A percentile compares a stretch with the other conserved stretches of the same genome.
Evolutionary conservation across 352 stramenopile species (phyloP).

Genomic region (Achlya hypogyna): DNA sequence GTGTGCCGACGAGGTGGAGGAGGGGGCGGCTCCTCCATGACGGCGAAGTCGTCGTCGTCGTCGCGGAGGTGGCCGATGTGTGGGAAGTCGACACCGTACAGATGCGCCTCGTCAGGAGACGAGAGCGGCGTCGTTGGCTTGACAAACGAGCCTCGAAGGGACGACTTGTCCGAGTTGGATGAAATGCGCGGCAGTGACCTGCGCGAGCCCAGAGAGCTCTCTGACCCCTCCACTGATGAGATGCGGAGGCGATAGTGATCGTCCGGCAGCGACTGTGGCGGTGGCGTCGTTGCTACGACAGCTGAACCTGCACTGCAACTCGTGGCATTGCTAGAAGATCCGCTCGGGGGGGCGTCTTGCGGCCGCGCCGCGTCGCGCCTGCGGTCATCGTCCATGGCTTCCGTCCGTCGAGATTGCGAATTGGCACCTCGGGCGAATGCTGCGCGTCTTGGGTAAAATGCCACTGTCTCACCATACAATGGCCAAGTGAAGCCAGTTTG

Average conservation of each 20-base stretch:
- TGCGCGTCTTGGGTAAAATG: not conserved
- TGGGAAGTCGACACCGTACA: not conserved
- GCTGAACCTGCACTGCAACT: too few species aligned
- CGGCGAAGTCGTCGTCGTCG: not conserved
- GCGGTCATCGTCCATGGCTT: not conserved
- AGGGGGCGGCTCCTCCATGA: not conserved
- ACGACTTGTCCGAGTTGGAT: slow-evolving; percentile 5
- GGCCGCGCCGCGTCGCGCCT: not conserved
- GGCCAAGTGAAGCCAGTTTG: too few species aligned
- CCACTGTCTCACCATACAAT: not conserved
- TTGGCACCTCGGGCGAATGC: not conserved
- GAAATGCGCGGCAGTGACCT: not conserved
- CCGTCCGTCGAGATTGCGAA: not conserved
- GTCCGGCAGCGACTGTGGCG: not conserved
- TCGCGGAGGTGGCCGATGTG: not conserved
- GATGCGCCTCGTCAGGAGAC: not conserved
- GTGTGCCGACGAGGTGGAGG: not conserved
- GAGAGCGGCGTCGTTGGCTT: not conserved
- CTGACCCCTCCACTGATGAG: not conserved
- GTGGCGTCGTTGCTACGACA: not conserved
- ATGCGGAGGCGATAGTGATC: not conserved
- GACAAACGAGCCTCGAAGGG: not conserved
- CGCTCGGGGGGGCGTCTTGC: not conserved
- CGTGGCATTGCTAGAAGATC: not conserved
- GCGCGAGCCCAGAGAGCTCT: not conserved